Percentiles rank a stretch among this genome's conserved stretches.
phyloP scores from a whole-genome alignment of 768 basidiomycete species.

The Panellus pusillus region DNA sequence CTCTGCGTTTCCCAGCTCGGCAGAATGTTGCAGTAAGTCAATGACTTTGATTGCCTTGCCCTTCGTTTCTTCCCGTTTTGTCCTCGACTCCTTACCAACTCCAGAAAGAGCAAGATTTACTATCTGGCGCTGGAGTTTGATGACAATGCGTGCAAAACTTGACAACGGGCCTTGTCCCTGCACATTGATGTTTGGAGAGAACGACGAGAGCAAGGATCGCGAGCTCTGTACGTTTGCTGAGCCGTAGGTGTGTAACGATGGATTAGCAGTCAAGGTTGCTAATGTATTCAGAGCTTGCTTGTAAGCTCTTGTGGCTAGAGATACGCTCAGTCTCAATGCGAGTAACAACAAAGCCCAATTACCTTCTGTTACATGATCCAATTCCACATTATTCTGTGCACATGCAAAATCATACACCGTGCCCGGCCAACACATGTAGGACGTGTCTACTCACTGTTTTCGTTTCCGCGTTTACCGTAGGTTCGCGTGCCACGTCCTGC shows the following conservation, averaged over 20 bases:
- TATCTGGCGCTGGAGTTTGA: constrained; percentile 64
- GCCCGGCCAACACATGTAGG: neutral
- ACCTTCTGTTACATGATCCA: constrained; percentile 57
- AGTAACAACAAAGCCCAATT: constrained; percentile 1
- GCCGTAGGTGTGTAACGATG: constrained; percentile 57
- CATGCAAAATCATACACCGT: constrained; percentile 4
- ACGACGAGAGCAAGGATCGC: constrained; percentile 59
- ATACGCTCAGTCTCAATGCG: neutral
- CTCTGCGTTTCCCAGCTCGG: constrained; percentile 73
- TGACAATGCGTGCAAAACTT: constrained; percentile 62
- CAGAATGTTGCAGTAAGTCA: constrained; percentile 78
- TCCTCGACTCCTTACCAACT: constrained; percentile 46
- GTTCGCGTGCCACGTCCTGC: constrained; percentile 2
- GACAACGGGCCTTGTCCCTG: constrained; percentile 80
- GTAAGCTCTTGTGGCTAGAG: constrained; percentile 68
- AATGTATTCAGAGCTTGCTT: constrained; percentile 72
- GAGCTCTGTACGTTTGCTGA: constrained; percentile 37
- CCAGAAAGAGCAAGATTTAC: constrained; percentile 43
- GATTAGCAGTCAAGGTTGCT: constrained; percentile 59
- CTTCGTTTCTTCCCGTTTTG: constrained; percentile 64
- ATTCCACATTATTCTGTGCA: constrained; percentile 32
- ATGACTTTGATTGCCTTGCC: constrained; percentile 79
- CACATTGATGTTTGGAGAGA: constrained; percentile 56
- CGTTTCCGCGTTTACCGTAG: constrained; percentile 7
- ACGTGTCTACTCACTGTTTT: constrained; percentile 9